A percentile compares a stretch with the other conserved stretches of the same genome.
phyloP scores from a whole-genome alignment of 2,329 filamentous ascomycete species.

The Claviceps maximensis region DNA sequence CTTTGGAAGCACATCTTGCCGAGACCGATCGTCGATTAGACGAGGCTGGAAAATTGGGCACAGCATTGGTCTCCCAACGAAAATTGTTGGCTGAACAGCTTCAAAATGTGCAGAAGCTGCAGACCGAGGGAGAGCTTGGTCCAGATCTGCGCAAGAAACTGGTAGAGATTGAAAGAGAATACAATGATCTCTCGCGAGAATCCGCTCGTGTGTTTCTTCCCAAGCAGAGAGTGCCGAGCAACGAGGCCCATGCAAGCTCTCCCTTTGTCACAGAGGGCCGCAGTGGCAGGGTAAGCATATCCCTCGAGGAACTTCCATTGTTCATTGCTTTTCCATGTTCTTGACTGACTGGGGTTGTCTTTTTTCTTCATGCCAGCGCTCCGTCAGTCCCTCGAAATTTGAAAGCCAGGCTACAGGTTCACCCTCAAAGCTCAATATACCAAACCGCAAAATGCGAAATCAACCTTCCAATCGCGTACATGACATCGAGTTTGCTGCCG shows the following conservation, averaged over 20 bases:
- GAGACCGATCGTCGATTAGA: constrained; percentile 87
- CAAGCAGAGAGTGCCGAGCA: constrained; percentile 67
- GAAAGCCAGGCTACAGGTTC: constrained; percentile 74
- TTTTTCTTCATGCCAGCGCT: constrained; percentile 35
- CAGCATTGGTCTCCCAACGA: constrained; percentile 74
- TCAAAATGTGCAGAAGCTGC: constrained; percentile 68
- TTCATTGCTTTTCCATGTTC: neutral
- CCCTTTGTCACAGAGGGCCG: constrained; percentile 40
- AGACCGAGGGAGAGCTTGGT: constrained; percentile 64
- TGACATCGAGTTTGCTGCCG: constrained; percentile 96
- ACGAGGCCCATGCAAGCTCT: constrained; percentile 41
- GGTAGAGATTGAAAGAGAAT: constrained; percentile 81
- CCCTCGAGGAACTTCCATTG: neutral
- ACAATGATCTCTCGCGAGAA: constrained; percentile 84
- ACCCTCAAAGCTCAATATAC: constrained; percentile 77
- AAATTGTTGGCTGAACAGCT: constrained; percentile 70
- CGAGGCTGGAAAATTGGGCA: constrained; percentile 81
- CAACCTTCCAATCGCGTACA: constrained; percentile 80
- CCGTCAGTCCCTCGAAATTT: constrained; percentile 63
- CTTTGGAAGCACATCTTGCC: constrained; percentile 78
- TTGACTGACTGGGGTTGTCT: neutral
- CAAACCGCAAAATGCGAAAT: constrained; percentile 79
- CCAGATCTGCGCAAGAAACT: constrained; percentile 74
- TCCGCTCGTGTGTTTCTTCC: constrained; percentile 78
- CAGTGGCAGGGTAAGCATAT: constrained; percentile 36